Conservation (phyloP, 768 basidiomycete genomes). For the Pholiota microspora region DNA sequence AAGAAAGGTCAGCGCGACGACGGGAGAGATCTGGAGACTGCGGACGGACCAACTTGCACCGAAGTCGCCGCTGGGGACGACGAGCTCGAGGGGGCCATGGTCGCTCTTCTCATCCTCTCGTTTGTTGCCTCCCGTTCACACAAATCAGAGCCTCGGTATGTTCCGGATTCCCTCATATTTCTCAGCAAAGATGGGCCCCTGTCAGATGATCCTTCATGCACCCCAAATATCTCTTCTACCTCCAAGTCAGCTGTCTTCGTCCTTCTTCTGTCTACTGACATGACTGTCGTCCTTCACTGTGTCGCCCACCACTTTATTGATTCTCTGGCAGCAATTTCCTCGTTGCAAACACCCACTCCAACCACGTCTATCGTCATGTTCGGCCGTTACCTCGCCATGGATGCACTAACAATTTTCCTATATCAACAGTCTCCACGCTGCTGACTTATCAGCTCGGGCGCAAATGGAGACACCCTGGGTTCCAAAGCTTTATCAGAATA, state of each 20-base stretch:
- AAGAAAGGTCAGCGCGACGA: conserved; percentile 17
- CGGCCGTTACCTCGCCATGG: not conserved
- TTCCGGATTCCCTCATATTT: conserved; percentile 28
- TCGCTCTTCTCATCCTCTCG: conserved; percentile 35
- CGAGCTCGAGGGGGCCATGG: conserved; percentile 77
- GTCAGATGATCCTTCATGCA: conserved; percentile 19
- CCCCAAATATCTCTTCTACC: not conserved
- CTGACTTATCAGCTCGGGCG: conserved; percentile 8
- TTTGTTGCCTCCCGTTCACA: conserved; percentile 19
- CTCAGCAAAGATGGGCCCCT: conserved; percentile 21
- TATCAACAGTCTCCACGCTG: conserved; percentile 8
- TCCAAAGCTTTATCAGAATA: not conserved
- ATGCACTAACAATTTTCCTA: conserved; percentile 1
- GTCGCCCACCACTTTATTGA: not conserved
- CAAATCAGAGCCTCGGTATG: conserved; percentile 35
- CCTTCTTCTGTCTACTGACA: not conserved
- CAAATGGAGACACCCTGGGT: not conserved
- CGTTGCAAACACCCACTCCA: not conserved
- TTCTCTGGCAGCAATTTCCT: not conserved
- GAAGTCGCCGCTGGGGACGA: conserved; percentile 76
- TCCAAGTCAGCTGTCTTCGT: not conserved
- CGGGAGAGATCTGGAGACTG: not conserved
- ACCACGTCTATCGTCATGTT: not conserved
- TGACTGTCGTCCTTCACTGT: not conserved
- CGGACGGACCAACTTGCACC: conserved; percentile 86